Evolutionary conservation across 2,329 filamentous ascomycete genomes (phyloP).

Genomic region (Lecanicillium sp.): DNA sequence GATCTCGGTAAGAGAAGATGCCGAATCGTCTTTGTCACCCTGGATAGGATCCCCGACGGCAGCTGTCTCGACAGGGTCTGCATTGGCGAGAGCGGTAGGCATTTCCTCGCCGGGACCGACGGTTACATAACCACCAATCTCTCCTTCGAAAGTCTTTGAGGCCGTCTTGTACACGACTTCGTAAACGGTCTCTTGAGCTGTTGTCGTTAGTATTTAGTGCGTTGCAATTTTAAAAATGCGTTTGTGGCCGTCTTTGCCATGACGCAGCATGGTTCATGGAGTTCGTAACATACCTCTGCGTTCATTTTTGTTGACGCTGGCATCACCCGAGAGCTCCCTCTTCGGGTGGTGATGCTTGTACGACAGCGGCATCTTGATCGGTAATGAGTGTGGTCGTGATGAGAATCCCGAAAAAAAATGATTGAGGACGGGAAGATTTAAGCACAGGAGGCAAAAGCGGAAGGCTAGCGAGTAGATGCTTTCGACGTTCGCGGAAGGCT

Average conservation of each 20-base stretch:
- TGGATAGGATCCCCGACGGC: no score
- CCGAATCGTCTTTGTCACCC: no score
- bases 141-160: slow-evolving; percentile 30
- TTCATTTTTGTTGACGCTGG: neutral
- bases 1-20: slow-evolving; percentile 13
- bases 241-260: no score
- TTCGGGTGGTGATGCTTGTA: slow-evolving; percentile 6
- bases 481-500: slow-evolving; percentile 4
- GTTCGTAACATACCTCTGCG: neutral
- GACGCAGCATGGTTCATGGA: slow-evolving; percentile 5
- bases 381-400: neutral
- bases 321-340: slow-evolving; percentile 1
- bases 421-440: neutral
- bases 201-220: slow-evolving; percentile 13
- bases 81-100: no score
- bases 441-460: neutral
- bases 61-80: no score
- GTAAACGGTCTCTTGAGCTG: slow-evolving; percentile 13
- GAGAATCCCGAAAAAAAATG: neutral
- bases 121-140: slow-evolving; percentile 32
- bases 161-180: slow-evolving; percentile 34
- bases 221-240: no score
- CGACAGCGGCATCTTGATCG: slow-evolving; percentile 8
- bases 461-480: slow-evolving; percentile 1
- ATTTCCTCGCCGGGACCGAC: neutral